phyloP scores from a whole-genome alignment of 345 rosid species.

The Rhizophora apiculata region DNA sequence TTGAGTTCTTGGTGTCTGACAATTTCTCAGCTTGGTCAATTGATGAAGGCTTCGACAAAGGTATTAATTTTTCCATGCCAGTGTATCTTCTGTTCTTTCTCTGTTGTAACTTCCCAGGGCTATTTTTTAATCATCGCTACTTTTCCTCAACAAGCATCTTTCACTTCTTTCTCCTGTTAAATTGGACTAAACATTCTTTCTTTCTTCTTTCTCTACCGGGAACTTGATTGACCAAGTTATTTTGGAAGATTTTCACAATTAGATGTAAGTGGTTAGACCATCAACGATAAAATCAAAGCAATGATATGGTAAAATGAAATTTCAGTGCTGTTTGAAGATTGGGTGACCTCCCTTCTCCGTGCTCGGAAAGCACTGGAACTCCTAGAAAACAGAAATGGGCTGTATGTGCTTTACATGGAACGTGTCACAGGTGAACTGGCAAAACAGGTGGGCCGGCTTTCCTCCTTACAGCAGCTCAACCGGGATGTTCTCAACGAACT shows the following conservation, averaged over 20 bases:
- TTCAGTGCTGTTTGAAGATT: constrained; percentile 72
- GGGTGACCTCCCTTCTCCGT: constrained; percentile 61
- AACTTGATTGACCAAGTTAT: not conserved
- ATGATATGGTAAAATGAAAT: constrained; percentile 12
- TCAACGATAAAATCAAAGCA: not conserved
- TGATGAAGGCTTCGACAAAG: constrained; percentile 45
- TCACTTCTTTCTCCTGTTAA: not conserved
- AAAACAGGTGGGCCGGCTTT: constrained; percentile 46
- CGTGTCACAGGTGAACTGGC: constrained; percentile 63
- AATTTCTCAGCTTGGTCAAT: constrained; percentile 58
- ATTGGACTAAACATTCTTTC: not conserved
- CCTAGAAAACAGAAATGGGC: constrained; percentile 71
- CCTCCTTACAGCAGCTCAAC: constrained; percentile 48
- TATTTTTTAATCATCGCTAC: not conserved
- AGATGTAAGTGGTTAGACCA: not conserved
- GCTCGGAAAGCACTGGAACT: constrained; percentile 60
- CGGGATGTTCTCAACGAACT: constrained; percentile 48
- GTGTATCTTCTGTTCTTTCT: not conserved
- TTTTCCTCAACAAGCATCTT: not conserved
- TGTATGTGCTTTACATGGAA: constrained; percentile 77
- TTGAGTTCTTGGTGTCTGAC: constrained; percentile 70
- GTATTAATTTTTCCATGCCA: constrained; percentile 31
- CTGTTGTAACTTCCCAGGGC: not conserved
- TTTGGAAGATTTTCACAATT: not conserved
- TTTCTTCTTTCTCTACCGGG: no score